Base-by-base conservation (phyloP, 2,329 filamentous ascomycete species). In the Xylariaceae sp. region DNA sequence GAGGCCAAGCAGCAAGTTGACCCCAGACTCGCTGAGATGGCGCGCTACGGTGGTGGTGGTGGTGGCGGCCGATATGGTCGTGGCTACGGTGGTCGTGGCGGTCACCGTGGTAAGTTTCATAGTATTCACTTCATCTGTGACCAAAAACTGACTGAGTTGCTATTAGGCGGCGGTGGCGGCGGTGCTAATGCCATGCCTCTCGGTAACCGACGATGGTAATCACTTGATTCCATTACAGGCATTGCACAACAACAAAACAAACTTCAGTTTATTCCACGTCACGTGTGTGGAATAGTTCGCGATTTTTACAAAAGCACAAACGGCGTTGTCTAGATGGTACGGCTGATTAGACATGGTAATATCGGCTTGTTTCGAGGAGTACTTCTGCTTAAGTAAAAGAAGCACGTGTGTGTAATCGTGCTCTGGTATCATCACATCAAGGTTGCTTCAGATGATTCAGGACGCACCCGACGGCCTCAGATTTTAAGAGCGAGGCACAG, bases 1-100 rank as follows among this genome's bases (percentile, higher is more conserved):
- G 94, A 99, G 79, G 92, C 94, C 67, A 97, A 97, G 82, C 94
- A 99, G 81, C 88, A 95, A 78, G 92, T 99, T 76, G 94, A 97
- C 72, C 94, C 94, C 73, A 89, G 92, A 75, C 88, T 99, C 65
- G 86, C 87, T 65, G 94, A 99, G 82, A 97, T 99, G 94, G 87
- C 86, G 69, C 89, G 94, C 75, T 97, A 92, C 74, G 86, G 91
- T 67, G 90, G 92, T 64, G 90, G 90, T 59, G 91, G 91, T 61
- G 89, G 89, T 56, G 85, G 88, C 67, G 85, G 89, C 71, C 83
- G 88, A 65, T 87, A 84, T 70, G 85, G 83, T 70, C 78, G 84
- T 67, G 80, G 89, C 70, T 88, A 88, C 73, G 83, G 85, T 68
- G 81, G 86, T 67, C 75, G 82, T 66, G 78, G 82, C 66, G 81